Conservation (phyloP, 176 grass and related monocot species). For the Aegilops tauschii region DNA sequence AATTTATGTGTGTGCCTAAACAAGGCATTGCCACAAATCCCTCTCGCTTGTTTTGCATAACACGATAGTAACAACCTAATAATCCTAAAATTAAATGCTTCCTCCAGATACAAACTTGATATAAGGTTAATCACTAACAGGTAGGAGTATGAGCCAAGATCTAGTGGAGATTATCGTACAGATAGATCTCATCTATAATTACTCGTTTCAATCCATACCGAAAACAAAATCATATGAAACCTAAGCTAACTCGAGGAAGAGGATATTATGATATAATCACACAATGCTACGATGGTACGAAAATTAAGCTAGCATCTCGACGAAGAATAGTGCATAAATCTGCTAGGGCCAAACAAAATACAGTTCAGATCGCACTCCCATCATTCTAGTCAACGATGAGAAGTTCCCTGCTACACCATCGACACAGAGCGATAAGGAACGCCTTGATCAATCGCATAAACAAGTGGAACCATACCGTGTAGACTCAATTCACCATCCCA, state of each 20-base stretch:
- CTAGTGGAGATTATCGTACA: not conserved
- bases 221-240: not conserved
- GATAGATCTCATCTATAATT: not conserved
- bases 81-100: not conserved
- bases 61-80: not conserved
- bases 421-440: not conserved
- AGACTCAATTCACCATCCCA: not conserved
- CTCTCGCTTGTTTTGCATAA: not conserved
- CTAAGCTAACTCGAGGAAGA: not conserved
- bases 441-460: not conserved
- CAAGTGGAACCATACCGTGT: not conserved
- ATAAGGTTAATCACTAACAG: not conserved
- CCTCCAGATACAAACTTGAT: not conserved
- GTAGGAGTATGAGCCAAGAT: not conserved
- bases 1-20: too few species aligned
- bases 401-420: not conserved
- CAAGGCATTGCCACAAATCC: too few species aligned
- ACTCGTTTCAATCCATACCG: not conserved
- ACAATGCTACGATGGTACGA: not conserved
- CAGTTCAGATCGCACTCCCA: not conserved
- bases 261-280: not conserved
- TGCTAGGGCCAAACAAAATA: not conserved
- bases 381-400: not conserved
- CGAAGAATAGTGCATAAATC: not conserved
- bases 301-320: not conserved